Base-by-base conservation (phyloP, 768 basidiomycete species). In the Mrakia frigida region DNA sequence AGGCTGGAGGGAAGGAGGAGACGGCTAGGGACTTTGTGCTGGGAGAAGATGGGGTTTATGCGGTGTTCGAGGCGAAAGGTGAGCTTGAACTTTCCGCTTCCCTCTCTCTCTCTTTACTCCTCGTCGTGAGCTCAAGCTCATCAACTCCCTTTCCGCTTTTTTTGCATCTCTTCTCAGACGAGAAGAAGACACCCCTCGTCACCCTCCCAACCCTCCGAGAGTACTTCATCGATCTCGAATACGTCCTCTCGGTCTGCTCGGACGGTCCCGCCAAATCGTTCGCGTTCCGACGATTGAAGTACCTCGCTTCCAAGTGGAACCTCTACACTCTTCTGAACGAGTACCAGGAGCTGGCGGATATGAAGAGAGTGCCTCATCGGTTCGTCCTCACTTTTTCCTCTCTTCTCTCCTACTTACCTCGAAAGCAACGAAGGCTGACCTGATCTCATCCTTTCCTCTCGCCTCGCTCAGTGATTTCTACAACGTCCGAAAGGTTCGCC, bases 401-500 rank as follows among this genome's bases (percentile, higher is more conserved):
- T 46, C 18, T 10, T n/a, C 70, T 50, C 39, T 5, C 39, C 6
- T 41, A 6, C 39, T 41, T 41, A 5, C 5, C 11, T 41, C 39
- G 39, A 41, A 43, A 11, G 70, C 78, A 78, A 65, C 72, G 37
- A 7, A 13, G 43, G 43, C 50, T 70, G 25, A 70, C 50, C 18
- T n/a, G 5, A 21, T 9, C 25, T 9, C 39, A 21, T 72, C 69
- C 50, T 53, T 43, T 37, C 75, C 0, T 25, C 31, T 16, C 77
- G n/a, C n/a, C n/a, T n/a, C n/a, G n/a, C n/a, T n/a, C 81, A 95
- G 96, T 77, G 97, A 99, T 84, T 98, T 99, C 80, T 99, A 99
- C 84, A 99, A 99, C 82, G 87, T 94, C 70, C 90, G 97, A 35
- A 99, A 99, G 77, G 74, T 75, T 7, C 10, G 33, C 43, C 5